Evolutionary conservation across 805 yeast species (phyloP).

Genomic region (Kodamaea kaohsiungensis): DNA sequence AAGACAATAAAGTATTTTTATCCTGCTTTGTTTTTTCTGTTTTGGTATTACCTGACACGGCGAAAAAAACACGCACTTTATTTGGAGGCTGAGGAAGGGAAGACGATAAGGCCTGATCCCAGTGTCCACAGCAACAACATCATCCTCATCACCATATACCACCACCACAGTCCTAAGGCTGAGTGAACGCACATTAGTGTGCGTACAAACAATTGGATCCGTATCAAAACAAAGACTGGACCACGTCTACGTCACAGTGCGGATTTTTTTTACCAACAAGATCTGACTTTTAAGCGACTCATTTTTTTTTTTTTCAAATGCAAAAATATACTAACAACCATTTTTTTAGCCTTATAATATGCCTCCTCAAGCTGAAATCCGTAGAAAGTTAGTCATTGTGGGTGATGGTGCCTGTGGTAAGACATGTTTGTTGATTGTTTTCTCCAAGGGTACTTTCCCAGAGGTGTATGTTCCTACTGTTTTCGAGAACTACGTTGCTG

Average conservation of each 20-base stretch:
- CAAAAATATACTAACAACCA: neutral
- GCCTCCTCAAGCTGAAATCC: conserved; percentile 49
- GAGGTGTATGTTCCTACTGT: conserved; percentile 48
- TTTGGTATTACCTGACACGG: conserved; percentile 2
- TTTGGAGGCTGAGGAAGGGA: neutral
- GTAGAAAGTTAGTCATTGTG: conserved; percentile 33
- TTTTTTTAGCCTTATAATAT: conserved; percentile 16
- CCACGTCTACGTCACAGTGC: neutral
- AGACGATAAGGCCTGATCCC: neutral
- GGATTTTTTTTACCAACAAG: neutral
- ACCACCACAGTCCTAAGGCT: too few species aligned
- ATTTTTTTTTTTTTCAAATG: neutral
- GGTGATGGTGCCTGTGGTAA: conserved; percentile 37
- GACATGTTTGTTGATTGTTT: conserved; percentile 33
- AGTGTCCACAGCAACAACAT: neutral
- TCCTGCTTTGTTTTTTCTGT: neutral
- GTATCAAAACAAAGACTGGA: neutral
- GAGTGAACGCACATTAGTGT: too few species aligned
- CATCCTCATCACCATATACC: neutral
- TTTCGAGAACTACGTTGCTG: conserved; percentile 96
- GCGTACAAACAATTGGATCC: too few species aligned
- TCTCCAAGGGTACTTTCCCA: conserved; percentile 32
- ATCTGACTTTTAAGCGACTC: neutral
- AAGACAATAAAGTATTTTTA: neutral
- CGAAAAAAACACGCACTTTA: neutral